Percentiles rank a stretch among this genome's conserved stretches.
phyloP scores from a whole-genome alignment of 1,284 basidiomycete genomes.

The Puccinia horiana region DNA sequence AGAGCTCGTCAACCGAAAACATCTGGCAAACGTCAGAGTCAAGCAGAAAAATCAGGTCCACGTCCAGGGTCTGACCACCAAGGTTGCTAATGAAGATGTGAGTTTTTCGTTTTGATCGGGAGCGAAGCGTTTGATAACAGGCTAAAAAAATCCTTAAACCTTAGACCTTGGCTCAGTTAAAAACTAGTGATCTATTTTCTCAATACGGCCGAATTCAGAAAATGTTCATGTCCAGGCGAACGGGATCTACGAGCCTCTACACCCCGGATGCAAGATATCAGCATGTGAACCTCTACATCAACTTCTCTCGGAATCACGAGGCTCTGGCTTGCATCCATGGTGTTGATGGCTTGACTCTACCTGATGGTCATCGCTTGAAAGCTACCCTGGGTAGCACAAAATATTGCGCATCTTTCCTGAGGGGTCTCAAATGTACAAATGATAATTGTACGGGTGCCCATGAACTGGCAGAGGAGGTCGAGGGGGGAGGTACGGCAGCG shows the following conservation, averaged over 20 bases:
- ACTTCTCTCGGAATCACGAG: slow-evolving; percentile 91
- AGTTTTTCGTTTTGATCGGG: slow-evolving; percentile 54
- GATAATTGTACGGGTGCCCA: slow-evolving; percentile 91
- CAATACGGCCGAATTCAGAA: slow-evolving; percentile 98
- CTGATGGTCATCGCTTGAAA: slow-evolving; percentile 76
- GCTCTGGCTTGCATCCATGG: slow-evolving; percentile 89
- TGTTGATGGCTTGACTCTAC: slow-evolving; percentile 84
- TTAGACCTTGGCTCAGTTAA: slow-evolving; percentile 87
- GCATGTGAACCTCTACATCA: slow-evolving; percentile 91
- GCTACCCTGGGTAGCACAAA: slow-evolving; percentile 96
- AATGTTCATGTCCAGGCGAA: slow-evolving; percentile 88
- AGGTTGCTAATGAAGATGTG: slow-evolving; percentile 93
- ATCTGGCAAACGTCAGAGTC: slow-evolving; percentile 89
- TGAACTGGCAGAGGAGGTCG: slow-evolving; percentile 97
- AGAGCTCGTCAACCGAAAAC: slow-evolving; percentile 79
- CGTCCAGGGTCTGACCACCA: slow-evolving; percentile 86
- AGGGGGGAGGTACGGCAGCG: slow-evolving; percentile 65
- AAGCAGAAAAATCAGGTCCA: slow-evolving; percentile 97
- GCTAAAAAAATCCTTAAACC: neutral
- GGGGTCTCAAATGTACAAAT: slow-evolving; percentile 80
- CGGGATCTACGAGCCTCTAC: slow-evolving; percentile 66
- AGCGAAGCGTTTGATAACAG: neutral
- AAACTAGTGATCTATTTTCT: slow-evolving; percentile 95
- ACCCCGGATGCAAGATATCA: slow-evolving; percentile 64
- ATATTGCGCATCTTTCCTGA: slow-evolving; percentile 95